phyloP scores from a whole-genome alignment of 2,329 filamentous ascomycete species.

The Microdochium bolleyi region DNA sequence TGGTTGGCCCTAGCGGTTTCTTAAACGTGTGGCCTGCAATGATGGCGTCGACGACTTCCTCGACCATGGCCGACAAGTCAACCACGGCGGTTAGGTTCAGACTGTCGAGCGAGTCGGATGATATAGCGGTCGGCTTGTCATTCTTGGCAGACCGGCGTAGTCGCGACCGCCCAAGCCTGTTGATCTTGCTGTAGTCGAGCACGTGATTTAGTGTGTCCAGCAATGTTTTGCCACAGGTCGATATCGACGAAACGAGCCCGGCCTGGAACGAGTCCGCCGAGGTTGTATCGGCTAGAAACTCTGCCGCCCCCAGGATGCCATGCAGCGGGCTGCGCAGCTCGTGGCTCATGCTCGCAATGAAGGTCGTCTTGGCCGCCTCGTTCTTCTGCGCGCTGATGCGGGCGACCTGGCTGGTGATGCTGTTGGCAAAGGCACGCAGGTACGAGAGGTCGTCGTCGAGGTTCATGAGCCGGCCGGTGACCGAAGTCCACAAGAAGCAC shows the following conservation, averaged over 20 bases:
- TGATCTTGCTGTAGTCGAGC: constrained; percentile 33
- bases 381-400: constrained; percentile 43
- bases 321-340: constrained; percentile 49
- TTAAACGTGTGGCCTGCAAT: constrained; percentile 29
- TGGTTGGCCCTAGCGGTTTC: constrained; percentile 10
- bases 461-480: constrained; percentile 24
- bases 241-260: constrained; percentile 34
- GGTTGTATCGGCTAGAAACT: constrained; percentile 37
- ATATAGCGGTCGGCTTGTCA: background rate
- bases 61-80: constrained; percentile 22
- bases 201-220: constrained; percentile 42
- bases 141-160: constrained; percentile 6
- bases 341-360: constrained; percentile 52
- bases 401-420: constrained; percentile 46
- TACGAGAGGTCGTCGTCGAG: constrained; percentile 24
- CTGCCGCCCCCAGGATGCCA: constrained; percentile 44
- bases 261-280: constrained; percentile 25
- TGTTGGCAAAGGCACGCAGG: constrained; percentile 34
- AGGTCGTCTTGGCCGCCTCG: constrained; percentile 46
- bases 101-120: constrained; percentile 18
- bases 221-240: constrained; percentile 37
- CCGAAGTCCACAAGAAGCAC: constrained; percentile 26
- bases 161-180: constrained; percentile 20
- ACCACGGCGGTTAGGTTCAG: constrained; percentile 20
- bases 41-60: constrained; percentile 30